phyloP scores from a whole-genome alignment of 2,329 filamentous ascomycete species.

The Rasamsonia emersonii region DNA sequence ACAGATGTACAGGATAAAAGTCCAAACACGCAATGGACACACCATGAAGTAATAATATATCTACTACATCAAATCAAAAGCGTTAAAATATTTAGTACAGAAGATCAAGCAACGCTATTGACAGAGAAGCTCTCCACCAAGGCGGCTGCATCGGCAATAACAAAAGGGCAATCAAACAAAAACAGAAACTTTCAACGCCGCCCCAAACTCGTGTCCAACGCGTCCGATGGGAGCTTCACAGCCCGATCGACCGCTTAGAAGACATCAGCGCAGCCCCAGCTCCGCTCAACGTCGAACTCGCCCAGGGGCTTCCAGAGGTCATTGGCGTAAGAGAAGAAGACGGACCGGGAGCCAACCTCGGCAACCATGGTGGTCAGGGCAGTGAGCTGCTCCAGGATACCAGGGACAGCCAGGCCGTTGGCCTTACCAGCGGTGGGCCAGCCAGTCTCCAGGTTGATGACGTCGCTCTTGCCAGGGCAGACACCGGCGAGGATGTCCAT shows the following conservation, averaged over 20 bases:
- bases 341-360: conserved; percentile 56
- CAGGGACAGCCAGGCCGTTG: conserved; percentile 67
- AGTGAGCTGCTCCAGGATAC: conserved; percentile 54
- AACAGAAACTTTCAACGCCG: conserved; percentile 13
- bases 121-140: conserved; percentile 1
- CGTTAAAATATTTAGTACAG: conserved; percentile 11
- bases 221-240: background rate
- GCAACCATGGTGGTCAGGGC: conserved; percentile 66
- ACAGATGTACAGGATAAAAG: conserved; percentile 16
- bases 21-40: conserved; percentile 19
- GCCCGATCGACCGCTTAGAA: conserved; percentile 29
- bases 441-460: conserved; percentile 81
- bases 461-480: conserved; percentile 59
- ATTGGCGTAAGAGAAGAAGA: conserved; percentile 74
- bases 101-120: conserved; percentile 1
- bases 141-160: conserved; percentile 6
- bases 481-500: conserved; percentile 60
- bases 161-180: conserved; percentile 4
- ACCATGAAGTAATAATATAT: conserved; percentile 19
- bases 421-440: conserved; percentile 66
- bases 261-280: conserved; percentile 60
- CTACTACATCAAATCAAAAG: conserved; percentile 18
- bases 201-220: conserved; percentile 6
- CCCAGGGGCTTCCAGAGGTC: conserved; percentile 75
- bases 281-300: conserved; percentile 64